Percentiles rank a stretch among this genome's conserved stretches.
Evolutionary conservation across 2,329 filamentous ascomycete species (phyloP).

Genomic region (Alternaria gansuensis): DNA sequence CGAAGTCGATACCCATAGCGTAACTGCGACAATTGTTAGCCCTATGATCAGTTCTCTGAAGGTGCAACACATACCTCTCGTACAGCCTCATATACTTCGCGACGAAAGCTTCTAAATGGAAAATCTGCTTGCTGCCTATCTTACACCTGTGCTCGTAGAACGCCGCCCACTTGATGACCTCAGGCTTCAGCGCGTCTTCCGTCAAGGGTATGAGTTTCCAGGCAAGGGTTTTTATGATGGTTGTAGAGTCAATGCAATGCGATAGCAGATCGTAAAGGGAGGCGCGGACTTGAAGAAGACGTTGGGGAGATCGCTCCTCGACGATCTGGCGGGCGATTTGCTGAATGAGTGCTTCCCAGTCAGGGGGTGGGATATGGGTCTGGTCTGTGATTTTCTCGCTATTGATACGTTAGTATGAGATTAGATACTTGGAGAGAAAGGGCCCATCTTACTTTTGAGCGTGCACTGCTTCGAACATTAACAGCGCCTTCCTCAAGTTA

Average conservation of each 20-base stretch:
- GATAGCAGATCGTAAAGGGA: constrained; percentile 98
- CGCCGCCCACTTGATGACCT: constrained; percentile 94
- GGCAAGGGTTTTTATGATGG: constrained; percentile 91
- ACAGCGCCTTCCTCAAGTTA: constrained; percentile 85
- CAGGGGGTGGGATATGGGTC: constrained; percentile 90
- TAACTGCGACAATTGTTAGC: constrained; percentile 47
- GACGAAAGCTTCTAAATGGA: constrained; percentile 97
- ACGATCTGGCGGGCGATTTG: constrained; percentile 94
- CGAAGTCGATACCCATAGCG: constrained; percentile 75
- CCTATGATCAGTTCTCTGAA: not conserved
- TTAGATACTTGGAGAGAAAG: not conserved
- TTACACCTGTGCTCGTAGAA: constrained; percentile 97
- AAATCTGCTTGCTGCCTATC: constrained; percentile 92
- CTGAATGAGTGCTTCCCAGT: constrained; percentile 92
- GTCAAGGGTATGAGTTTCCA: constrained; percentile 90
- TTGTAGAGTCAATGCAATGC: constrained; percentile 95
- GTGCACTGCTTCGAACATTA: constrained; percentile 98
- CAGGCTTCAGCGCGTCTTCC: constrained; percentile 87
- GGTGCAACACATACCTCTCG: constrained; percentile 73
- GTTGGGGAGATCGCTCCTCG: constrained; percentile 87
- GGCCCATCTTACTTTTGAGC: constrained; percentile 81
- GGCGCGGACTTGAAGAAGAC: constrained; percentile 85
- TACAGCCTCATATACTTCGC: constrained; percentile 97
- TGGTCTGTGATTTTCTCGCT: constrained; percentile 90
- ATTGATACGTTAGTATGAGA: constrained; percentile 24